A percentile compares a stretch with the other conserved stretches of the same genome.
These are phyloP conservation scores for Mrakia blollopis DNA, from an alignment of 768 basidiomycete species.

Conservation along the genomic window DNA sequence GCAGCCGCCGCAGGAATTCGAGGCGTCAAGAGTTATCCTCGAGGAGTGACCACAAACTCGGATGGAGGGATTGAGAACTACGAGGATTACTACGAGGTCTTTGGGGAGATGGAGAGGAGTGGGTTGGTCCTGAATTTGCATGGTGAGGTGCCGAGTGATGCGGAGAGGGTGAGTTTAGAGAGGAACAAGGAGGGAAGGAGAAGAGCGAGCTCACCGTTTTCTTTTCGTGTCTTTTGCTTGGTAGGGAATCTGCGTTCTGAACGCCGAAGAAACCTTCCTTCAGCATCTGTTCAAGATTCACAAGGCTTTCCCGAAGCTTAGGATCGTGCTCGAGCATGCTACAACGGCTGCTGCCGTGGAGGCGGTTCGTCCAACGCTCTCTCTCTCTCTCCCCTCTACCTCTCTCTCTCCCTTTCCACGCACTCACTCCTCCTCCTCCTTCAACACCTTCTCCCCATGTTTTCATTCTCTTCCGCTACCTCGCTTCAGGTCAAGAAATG, in stretches of 20 bases:
- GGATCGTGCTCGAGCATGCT: slow-evolving; percentile 95
- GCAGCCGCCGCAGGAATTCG: slow-evolving; percentile 78
- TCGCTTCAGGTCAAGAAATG: slow-evolving; percentile 43
- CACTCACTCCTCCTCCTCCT: too few species aligned
- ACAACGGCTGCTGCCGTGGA: slow-evolving; percentile 89
- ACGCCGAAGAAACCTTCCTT: slow-evolving; percentile 85
- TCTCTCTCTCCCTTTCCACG: too few species aligned
- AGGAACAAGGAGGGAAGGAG: neutral
- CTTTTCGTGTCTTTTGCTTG: neutral
- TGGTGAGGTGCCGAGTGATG: slow-evolving; percentile 88
- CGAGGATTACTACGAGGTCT: slow-evolving; percentile 84
- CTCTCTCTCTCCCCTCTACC: too few species aligned
- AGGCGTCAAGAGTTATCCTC: slow-evolving; percentile 93
- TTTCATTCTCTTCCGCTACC: neutral
- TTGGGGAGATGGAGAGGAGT: slow-evolving; percentile 86
- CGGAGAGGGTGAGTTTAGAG: slow-evolving; percentile 50
- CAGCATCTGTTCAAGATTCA: slow-evolving; percentile 81
- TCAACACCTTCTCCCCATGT: too few species aligned
- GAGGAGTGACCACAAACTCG: slow-evolving; percentile 95
- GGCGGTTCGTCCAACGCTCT: slow-evolving; percentile 58
- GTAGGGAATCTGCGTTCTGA: slow-evolving; percentile 85
- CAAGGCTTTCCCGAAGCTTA: slow-evolving; percentile 73
- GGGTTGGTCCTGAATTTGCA: slow-evolving; percentile 95
- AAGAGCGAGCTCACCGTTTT: neutral
- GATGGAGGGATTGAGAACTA: slow-evolving; percentile 96